These are phyloP conservation scores for Malus hybrid DNA, from an alignment of 331 rosid genomes.

Conservation along the genomic window DNA sequence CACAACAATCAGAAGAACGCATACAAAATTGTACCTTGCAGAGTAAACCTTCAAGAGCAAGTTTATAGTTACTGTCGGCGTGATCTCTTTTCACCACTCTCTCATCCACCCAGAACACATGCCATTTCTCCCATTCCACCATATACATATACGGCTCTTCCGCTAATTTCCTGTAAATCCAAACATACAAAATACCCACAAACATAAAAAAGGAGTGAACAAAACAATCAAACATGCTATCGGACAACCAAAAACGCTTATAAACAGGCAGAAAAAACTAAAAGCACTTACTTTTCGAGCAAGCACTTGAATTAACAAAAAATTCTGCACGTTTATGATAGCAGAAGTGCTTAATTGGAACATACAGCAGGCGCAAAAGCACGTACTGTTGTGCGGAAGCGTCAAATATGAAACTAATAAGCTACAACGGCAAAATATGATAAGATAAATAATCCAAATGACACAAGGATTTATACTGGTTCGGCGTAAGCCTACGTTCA, in stretches of 20 bases:
- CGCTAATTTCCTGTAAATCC: slow-evolving; percentile 48
- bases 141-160: slow-evolving; percentile 62
- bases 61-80: slow-evolving; percentile 84
- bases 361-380: background rate
- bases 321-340: background rate
- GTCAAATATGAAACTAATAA: too few relatives aligned
- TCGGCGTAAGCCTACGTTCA: too few relatives aligned
- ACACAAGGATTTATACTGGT: too few relatives aligned
- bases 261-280: background rate
- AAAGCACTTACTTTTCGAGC: background rate
- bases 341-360: background rate
- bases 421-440: too few relatives aligned
- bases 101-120: slow-evolving; percentile 87
- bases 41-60: slow-evolving; percentile 76
- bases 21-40: slow-evolving; percentile 45
- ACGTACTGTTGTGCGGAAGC: too few relatives aligned
- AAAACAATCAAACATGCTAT: background rate
- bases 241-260: background rate
- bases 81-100: slow-evolving; percentile 84
- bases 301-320: background rate
- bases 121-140: slow-evolving; percentile 83
- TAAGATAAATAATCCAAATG: too few relatives aligned
- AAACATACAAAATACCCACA: background rate
- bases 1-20: background rate
- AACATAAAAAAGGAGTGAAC: background rate